Evolutionary conservation across 768 basidiomycete species (phyloP).

Genomic region (Rickenella mellea): DNA sequence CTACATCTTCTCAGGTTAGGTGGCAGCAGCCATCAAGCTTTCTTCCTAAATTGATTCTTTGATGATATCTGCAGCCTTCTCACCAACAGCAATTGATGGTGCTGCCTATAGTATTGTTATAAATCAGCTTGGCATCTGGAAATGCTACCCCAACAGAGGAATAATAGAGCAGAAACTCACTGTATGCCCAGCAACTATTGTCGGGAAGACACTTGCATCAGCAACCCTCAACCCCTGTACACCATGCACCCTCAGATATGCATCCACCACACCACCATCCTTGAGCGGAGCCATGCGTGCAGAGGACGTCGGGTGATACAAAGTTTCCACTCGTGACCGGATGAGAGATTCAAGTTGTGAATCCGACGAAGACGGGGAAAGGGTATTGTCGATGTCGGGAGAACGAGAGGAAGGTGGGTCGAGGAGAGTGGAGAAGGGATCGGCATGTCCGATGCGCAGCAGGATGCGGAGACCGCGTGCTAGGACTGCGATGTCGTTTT

Average conservation of each 20-base stretch:
- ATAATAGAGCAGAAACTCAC: conserved; percentile 17
- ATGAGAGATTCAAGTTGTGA: conserved; percentile 25
- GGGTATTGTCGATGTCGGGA: conserved; percentile 26
- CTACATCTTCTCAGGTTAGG: too few species aligned
- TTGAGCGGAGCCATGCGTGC: conserved; percentile 26
- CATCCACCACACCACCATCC: conserved; percentile 33
- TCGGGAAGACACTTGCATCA: conserved; percentile 38
- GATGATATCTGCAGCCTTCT: conserved; percentile 23
- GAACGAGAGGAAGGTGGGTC: conserved; percentile 20
- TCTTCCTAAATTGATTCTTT: conserved; percentile 1
- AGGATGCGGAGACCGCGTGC: conserved; percentile 31
- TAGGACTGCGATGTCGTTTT: conserved; percentile 29
- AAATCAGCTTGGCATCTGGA: background rate
- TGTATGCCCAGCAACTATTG: conserved; percentile 34
- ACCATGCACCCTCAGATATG: conserved; percentile 34
- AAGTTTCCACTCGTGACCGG: conserved; percentile 24
- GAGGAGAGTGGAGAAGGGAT: conserved; percentile 27
- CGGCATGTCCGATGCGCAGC: conserved; percentile 25
- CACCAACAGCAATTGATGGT: conserved; percentile 18
- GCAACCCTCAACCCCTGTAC: conserved; percentile 31
- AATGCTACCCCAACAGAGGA: background rate
- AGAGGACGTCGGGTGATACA: conserved; percentile 36
- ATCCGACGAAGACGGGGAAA: conserved; percentile 21
- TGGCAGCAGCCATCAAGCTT: too few species aligned
- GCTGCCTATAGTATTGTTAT: conserved; percentile 17